These are phyloP conservation scores for Citrullus amarus DNA, from an alignment of 306 rosid species.

Conservation along the genomic window DNA sequence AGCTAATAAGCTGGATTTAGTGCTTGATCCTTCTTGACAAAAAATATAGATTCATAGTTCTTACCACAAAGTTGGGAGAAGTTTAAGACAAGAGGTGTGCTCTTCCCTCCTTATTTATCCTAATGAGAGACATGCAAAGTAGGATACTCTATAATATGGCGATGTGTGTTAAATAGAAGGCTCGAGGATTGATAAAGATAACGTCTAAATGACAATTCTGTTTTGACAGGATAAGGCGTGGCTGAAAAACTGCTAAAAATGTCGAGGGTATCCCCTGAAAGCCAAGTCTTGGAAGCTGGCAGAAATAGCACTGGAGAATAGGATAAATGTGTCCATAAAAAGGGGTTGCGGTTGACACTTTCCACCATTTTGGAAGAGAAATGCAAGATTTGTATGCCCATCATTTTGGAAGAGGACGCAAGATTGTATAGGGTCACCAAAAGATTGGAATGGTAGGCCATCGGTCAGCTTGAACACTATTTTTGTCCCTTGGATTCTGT, in stretches of 20 bases:
- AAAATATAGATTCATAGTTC: neutral
- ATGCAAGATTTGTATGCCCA: neutral
- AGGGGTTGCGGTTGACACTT: neutral
- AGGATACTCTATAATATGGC: neutral
- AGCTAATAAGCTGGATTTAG: neutral
- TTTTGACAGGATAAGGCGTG: neutral
- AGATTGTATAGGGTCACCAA: neutral
- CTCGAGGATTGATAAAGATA: neutral
- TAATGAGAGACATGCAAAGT: neutral
- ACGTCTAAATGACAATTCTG: neutral
- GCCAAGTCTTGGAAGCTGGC: neutral
- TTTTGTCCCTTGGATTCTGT: neutral
- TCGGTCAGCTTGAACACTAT: neutral
- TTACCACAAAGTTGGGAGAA: neutral
- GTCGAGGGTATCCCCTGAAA: neutral
- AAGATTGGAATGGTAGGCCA: neutral
- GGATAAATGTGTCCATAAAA: neutral
- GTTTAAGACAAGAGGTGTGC: neutral
- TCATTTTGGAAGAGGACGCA: neutral
- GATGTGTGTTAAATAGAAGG: neutral
- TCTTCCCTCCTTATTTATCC: neutral
- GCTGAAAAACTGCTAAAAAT: neutral
- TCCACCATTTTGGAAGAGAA: neutral
- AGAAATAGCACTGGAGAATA: neutral
- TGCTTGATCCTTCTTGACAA: neutral